Evolutionary conservation across 306 rosid genomes (phyloP).

Genomic region (Citrullus mucosospermus): DNA sequence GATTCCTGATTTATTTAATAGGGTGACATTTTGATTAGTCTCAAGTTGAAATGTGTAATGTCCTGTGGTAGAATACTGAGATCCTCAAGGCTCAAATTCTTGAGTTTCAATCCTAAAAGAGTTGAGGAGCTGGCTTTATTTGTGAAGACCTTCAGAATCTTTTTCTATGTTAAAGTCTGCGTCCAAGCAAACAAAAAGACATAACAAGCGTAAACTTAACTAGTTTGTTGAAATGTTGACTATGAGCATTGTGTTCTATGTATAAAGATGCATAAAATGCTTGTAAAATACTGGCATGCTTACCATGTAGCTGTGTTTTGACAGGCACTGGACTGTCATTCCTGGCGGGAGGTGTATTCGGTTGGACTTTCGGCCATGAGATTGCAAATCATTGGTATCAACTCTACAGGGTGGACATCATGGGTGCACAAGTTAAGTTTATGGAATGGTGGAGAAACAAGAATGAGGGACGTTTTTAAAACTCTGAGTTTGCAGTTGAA

Average conservation of each 20-base stretch:
- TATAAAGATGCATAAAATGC: neutral
- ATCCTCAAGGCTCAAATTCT: neutral
- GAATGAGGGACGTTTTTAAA: conserved; percentile 25
- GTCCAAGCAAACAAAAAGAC: neutral
- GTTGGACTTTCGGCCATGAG: conserved; percentile 62
- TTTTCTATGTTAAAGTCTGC: neutral
- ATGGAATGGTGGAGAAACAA: conserved; percentile 74
- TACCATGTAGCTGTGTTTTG: neutral
- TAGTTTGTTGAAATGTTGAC: neutral
- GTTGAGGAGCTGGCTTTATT: neutral
- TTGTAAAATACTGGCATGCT: neutral
- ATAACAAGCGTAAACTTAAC: neutral
- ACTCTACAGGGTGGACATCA: conserved; percentile 73
- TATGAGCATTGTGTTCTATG: neutral
- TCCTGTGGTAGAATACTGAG: neutral
- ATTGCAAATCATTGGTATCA: conserved; percentile 59
- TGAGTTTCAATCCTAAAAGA: neutral
- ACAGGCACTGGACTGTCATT: conserved; percentile 68
- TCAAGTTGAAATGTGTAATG: neutral
- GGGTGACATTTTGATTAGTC: neutral
- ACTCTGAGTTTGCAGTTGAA: conserved; percentile 12
- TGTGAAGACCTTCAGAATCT: neutral
- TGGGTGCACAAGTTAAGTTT: conserved; percentile 63
- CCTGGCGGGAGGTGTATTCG: conserved; percentile 66
- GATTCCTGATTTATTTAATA: neutral